These are phyloP conservation scores for Solanum gandarillasii DNA, from an alignment of 257 asterid genomes.

Conservation along the genomic window DNA sequence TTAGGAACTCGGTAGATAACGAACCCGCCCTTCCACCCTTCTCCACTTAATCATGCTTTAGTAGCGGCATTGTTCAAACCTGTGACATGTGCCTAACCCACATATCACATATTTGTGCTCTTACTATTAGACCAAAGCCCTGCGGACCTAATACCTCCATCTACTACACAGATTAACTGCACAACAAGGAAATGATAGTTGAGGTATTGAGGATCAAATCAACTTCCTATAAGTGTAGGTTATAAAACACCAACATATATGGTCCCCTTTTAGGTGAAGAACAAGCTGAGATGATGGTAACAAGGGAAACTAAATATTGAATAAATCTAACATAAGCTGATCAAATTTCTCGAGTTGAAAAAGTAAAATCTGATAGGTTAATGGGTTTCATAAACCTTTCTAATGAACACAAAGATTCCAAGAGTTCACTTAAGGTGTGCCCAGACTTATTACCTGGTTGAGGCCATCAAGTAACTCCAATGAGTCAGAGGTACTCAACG, in stretches of 20 bases:
- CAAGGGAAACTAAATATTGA: neutral
- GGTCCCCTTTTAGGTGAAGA: neutral
- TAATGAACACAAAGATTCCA: neutral
- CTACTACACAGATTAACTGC: neutral
- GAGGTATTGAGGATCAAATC: neutral
- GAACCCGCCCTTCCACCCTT: neutral
- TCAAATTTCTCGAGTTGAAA: neutral
- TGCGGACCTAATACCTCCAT: neutral
- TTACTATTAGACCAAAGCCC: neutral
- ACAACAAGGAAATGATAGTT: neutral
- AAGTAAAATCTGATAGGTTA: neutral
- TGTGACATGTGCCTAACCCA: neutral
- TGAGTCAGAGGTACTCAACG: neutral
- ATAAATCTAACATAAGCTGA: neutral
- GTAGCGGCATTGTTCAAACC: neutral
- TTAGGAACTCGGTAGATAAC: neutral
- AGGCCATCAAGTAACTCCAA: neutral
- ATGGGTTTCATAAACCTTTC: neutral
- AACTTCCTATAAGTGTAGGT: neutral
- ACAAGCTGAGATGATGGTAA: neutral
- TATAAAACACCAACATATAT: neutral
- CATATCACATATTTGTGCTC: neutral
- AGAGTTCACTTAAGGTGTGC: neutral
- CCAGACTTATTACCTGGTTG: neutral
- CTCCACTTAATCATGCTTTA: neutral